These are phyloP conservation scores for Fraxinus latifolia DNA, from an alignment of 305 asterid genomes.

Conservation along the genomic window DNA sequence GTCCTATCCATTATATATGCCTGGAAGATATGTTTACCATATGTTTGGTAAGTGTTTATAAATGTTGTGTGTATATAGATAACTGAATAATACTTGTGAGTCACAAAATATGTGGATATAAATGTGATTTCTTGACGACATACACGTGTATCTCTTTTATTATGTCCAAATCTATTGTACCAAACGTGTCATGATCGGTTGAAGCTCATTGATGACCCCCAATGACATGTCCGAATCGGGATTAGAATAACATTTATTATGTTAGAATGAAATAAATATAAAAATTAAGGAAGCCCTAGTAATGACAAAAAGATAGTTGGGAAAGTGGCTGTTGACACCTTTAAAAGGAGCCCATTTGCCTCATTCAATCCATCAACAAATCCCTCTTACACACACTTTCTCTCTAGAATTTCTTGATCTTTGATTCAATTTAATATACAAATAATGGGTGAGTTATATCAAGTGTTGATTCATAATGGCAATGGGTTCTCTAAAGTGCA, in stretches of 20 bases:
- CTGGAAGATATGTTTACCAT: not conserved
- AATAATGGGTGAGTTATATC: constrained; percentile 66
- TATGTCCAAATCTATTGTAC: too few species aligned
- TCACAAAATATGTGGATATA: not conserved
- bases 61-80: not conserved
- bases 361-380: not conserved
- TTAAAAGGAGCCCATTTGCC: not conserved
- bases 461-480: constrained; percentile 43
- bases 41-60: not conserved
- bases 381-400: constrained; percentile 12
- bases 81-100: too few species aligned
- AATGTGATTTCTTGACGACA: not conserved
- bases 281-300: not conserved
- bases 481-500: constrained; percentile 49
- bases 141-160: too few species aligned
- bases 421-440: not conserved
- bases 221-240: not conserved
- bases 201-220: not conserved
- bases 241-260: not conserved
- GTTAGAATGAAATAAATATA: not conserved
- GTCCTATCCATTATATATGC: not conserved
- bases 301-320: not conserved
- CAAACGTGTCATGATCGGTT: not conserved
- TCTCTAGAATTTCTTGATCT: not conserved
- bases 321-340: not conserved